Evolutionary conservation across 192 early-diverging fungal genomes (phyloP).

Genomic region (Backusella luteola): DNA sequence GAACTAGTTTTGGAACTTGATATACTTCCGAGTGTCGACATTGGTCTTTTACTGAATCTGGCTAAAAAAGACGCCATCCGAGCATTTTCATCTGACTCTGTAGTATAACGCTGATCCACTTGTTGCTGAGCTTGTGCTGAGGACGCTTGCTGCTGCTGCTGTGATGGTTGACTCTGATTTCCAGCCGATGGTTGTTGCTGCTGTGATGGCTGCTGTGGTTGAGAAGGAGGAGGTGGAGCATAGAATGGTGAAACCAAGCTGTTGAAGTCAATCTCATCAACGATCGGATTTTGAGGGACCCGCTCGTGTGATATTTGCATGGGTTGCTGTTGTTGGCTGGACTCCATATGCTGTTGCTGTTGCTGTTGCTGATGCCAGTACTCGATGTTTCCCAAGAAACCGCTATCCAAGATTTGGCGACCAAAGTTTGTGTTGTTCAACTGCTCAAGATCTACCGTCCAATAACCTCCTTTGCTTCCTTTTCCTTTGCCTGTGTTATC

Average conservation of each 20-base stretch:
- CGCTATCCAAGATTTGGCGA: constrained; percentile 29
- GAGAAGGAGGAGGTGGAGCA: background rate
- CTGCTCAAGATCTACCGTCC: constrained; percentile 49
- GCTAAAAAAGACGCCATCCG: constrained; percentile 7
- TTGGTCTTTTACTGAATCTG: constrained; percentile 16
- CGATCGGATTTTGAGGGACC: background rate
- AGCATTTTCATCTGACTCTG: constrained; percentile 4
- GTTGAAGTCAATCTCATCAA: constrained; percentile 27
- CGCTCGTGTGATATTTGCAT: background rate
- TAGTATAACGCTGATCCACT: background rate
- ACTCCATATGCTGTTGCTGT: background rate
- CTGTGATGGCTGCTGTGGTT: background rate
- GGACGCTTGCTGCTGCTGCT: background rate
- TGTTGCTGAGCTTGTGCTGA: background rate
- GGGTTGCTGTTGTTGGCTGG: background rate
- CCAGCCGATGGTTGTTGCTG: background rate
- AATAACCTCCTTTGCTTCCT: constrained; percentile 64
- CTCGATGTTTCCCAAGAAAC: constrained; percentile 23
- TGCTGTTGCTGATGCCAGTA: constrained; percentile 27
- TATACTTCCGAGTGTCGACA: constrained; percentile 12
- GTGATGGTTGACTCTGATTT: background rate
- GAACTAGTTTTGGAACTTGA: constrained; percentile 25
- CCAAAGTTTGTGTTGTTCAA: constrained; percentile 29
- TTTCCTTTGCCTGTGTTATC: constrained; percentile 49
- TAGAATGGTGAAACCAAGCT: constrained; percentile 21